Base-by-base conservation (phyloP, 2,329 filamentous ascomycete species). In the Fusarium xylarioides region DNA sequence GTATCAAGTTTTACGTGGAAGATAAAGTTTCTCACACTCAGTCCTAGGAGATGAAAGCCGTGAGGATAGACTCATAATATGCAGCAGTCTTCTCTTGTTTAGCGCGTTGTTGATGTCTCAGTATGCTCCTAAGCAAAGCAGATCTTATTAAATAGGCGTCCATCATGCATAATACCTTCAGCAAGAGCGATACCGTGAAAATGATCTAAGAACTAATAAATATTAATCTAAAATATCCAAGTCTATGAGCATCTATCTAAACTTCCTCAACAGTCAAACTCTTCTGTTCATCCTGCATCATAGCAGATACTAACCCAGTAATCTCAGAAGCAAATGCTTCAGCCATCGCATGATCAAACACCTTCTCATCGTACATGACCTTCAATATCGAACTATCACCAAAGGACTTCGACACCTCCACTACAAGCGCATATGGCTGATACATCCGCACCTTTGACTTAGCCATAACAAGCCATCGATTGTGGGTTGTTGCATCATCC, bases 1-100 rank as follows among this genome's bases (percentile, higher is more conserved):
- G 11, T 14, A 4, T 5, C 11, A 5, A 9, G 4, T 5, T 28
- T 30, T 0, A 4, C 1, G 1, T 49, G 16, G 4, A 3, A n/a
- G 4, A 4, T 10, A 8, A 2, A 21, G 3, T 19, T 21, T 3
- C 35, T 60, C 10, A 60, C 11, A 0, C 18, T 23, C 1, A 0
- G 4, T 23, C 1, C 2, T 15, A 61, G 58, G 58, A 8, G 49
- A 56, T 1, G 47, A 44, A 43, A 30, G 15, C 5, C 58, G 58
- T 4, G 58, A 55, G 49, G 28, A 61, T 9, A 32, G 37, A 11
- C 35, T 61, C 5, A 61, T 56, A 40, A 14, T 42, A 16, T 61
- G 58, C 15, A 56, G 58, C 5, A 43, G 37, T 2, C 19, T 61
- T 3, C 30, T 61, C 34, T 11, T 61, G 7, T 5, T 61, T 16